Conservation (phyloP, 1,284 basidiomycete genomes). For the Mrakiaceae sp. region DNA sequence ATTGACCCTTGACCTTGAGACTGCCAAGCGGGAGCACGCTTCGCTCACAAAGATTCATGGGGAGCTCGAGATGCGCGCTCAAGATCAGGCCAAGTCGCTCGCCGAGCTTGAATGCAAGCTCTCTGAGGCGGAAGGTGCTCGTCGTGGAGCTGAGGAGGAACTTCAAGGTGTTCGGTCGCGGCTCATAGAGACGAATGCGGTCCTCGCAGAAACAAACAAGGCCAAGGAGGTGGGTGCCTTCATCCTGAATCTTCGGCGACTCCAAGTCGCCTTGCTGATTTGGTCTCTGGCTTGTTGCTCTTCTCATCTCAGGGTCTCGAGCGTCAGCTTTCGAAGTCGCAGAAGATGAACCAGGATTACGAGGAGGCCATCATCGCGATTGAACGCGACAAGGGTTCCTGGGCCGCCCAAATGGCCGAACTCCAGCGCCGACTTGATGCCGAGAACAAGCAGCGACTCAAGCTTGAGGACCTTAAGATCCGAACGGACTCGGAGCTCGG, state of each 20-base stretch:
- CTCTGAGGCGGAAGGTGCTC: conserved; percentile 43
- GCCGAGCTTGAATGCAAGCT: conserved; percentile 42
- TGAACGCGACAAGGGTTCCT: conserved; percentile 65
- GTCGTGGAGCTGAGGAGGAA: conserved; percentile 61
- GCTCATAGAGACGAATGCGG: conserved; percentile 56
- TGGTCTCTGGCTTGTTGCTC: conserved; percentile 6
- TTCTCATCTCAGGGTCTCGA: conserved; percentile 49
- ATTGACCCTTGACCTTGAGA: conserved; percentile 56
- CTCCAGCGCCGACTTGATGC: conserved; percentile 55
- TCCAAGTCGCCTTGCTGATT: not conserved
- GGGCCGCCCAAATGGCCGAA: conserved; percentile 59
- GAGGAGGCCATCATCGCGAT: conserved; percentile 77
- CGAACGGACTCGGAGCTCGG: conserved; percentile 58
- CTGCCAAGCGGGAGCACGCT: conserved; percentile 45
- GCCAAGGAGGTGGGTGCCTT: conserved; percentile 53
- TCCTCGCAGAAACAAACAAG: conserved; percentile 50
- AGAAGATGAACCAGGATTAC: conserved; percentile 66
- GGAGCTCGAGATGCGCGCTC: conserved; percentile 42
- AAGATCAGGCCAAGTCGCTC: conserved; percentile 40
- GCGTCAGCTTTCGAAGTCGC: conserved; percentile 57
- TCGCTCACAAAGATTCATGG: conserved; percentile 49
- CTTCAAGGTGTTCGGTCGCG: conserved; percentile 58
- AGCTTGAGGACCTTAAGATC: conserved; percentile 44
- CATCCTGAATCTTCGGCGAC: conserved; percentile 2
- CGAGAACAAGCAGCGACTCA: conserved; percentile 42